Evolutionary conservation across 768 basidiomycete species (phyloP).

Genomic region (Daedaleopsis nitida): DNA sequence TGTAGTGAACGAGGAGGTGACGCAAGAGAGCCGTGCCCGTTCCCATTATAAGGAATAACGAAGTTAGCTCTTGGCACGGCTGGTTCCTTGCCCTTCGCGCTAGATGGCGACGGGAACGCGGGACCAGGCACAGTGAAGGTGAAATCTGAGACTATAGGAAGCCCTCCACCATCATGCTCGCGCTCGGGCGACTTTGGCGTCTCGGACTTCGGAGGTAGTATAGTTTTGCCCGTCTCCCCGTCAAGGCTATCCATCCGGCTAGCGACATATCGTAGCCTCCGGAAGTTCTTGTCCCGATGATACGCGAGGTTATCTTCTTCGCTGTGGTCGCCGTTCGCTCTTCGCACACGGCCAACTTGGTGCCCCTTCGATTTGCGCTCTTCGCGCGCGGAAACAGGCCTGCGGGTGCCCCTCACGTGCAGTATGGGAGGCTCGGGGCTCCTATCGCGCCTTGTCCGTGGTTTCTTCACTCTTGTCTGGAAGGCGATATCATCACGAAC

Average conservation of each 20-base stretch:
- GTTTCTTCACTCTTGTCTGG: conserved; percentile 10
- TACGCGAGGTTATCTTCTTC: not conserved
- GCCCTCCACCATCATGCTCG: not conserved
- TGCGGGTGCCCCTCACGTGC: not conserved
- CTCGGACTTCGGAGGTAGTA: not conserved
- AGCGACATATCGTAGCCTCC: not conserved
- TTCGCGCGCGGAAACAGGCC: not conserved
- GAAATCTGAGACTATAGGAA: conserved; percentile 13
- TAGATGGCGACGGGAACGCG: not conserved
- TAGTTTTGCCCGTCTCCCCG: conserved; percentile 1
- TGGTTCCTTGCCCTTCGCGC: not conserved
- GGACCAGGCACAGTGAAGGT: conserved; percentile 11
- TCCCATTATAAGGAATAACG: not conserved
- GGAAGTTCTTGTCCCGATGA: not conserved
- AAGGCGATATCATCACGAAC: conserved; percentile 8
- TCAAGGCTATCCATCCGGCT: not conserved
- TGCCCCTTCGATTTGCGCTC: not conserved
- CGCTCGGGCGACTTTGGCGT: conserved; percentile 2
- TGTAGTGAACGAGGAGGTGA: not conserved
- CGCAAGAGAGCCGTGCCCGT: not conserved
- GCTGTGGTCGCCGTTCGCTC: not conserved
- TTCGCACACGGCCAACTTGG: not conserved
- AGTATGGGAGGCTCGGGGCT: not conserved
- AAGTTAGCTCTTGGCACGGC: not conserved
- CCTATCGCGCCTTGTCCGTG: conserved; percentile 10